Evolutionary conservation across 1,284 basidiomycete genomes (phyloP).

Genomic region (Ganoderma lingzhi): DNA sequence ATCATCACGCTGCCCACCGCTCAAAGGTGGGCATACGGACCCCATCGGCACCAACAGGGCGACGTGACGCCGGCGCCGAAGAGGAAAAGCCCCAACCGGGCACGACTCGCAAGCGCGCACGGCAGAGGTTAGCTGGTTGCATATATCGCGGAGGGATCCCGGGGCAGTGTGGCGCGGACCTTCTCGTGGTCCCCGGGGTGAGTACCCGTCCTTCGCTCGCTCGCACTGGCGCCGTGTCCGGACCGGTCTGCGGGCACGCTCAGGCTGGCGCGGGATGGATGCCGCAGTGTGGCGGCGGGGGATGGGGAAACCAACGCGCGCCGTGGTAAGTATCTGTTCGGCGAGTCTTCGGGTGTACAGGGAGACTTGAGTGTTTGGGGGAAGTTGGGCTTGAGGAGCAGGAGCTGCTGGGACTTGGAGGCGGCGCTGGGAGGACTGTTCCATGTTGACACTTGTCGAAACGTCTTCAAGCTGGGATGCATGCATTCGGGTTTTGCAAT

Average conservation of each 20-base stretch:
- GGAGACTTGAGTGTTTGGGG: too few relatives aligned
- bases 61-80: slow-evolving; percentile 9
- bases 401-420: too few relatives aligned
- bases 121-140: slow-evolving; percentile 27
- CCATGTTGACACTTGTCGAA: too few relatives aligned
- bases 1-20: not conserved
- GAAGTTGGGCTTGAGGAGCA: not conserved
- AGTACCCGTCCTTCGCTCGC: slow-evolving; percentile 24
- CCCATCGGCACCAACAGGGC: slow-evolving; percentile 18
- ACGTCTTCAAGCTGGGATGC: too few relatives aligned
- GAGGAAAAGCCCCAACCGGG: slow-evolving; percentile 11
- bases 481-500: too few relatives aligned
- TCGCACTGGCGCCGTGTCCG: not conserved
- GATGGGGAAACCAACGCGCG: slow-evolving; percentile 31
- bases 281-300: not conserved
- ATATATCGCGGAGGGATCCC: slow-evolving; percentile 18
- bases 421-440: too few relatives aligned
- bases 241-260: not conserved
- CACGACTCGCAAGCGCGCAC: slow-evolving; percentile 25
- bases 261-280: not conserved
- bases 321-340: slow-evolving; percentile 1
- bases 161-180: slow-evolving; percentile 30
- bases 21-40: slow-evolving; percentile 9
- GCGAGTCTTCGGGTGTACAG: too few relatives aligned
- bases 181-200: slow-evolving; percentile 34